Evolutionary conservation across 2,329 filamentous ascomycete genomes (phyloP).

Genomic region (Zymoseptoria ardabiliae): DNA sequence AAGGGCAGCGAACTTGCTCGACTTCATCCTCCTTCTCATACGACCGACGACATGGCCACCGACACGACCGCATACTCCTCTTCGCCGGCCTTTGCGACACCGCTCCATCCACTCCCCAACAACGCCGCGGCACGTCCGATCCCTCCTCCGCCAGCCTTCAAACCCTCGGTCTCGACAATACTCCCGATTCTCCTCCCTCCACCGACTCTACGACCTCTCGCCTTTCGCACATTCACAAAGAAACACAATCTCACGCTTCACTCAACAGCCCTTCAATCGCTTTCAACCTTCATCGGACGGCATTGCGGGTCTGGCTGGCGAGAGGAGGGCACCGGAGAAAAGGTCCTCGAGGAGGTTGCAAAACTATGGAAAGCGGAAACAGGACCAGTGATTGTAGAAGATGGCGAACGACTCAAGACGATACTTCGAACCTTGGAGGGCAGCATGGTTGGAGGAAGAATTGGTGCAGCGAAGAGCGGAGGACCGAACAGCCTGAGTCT

Average conservation of each 20-base stretch:
- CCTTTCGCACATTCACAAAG: conserved; percentile 93
- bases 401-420: conserved; percentile 61
- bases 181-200: conserved; percentile 85
- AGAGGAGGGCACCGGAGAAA: conserved; percentile 87
- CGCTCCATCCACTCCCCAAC: conserved; percentile 60
- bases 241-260: conserved; percentile 93
- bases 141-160: conserved; percentile 44
- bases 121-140: conserved; percentile 30
- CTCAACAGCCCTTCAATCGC: conserved; percentile 72
- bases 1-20: background rate
- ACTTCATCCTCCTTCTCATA: background rate
- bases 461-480: conserved; percentile 47
- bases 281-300: conserved; percentile 84
- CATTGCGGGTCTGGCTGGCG: conserved; percentile 96
- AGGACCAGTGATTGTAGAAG: conserved; percentile 86
- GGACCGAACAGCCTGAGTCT: conserved; percentile 29
- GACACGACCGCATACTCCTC: conserved; percentile 57
- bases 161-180: conserved; percentile 53
- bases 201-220: conserved; percentile 76
- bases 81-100: conserved; percentile 83
- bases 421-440: conserved; percentile 80
- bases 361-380: conserved; percentile 85
- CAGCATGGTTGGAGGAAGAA: conserved; percentile 78
- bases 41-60: background rate
- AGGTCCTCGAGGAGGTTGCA: conserved; percentile 84